Conservation (phyloP, 345 rosid genomes). For the Camelina hispida region DNA sequence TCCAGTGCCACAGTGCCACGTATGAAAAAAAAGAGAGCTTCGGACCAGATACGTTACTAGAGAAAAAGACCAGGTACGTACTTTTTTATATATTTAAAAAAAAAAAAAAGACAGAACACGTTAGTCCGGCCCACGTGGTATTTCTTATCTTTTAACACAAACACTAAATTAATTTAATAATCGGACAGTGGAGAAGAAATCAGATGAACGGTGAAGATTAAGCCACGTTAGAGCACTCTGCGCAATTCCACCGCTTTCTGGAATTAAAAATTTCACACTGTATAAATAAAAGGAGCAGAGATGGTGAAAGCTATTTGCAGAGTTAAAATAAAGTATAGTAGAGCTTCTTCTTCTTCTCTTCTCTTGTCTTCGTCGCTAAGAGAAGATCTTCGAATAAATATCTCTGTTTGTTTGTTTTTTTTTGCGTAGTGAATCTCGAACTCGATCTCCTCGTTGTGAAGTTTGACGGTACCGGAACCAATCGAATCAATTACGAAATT, state of each 20-base stretch:
- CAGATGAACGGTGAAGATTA: not conserved
- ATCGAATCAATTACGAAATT: not conserved
- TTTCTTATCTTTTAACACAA: constrained; percentile 9
- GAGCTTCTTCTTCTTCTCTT: not conserved
- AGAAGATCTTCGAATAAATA: not conserved
- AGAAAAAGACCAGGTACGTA: constrained; percentile 37
- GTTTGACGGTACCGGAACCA: not conserved
- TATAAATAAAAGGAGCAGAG: constrained; percentile 35
- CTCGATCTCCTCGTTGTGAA: not conserved
- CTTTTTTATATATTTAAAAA: not conserved
- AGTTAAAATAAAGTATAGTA: not conserved
- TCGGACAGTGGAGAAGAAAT: not conserved
- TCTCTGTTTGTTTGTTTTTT: not conserved
- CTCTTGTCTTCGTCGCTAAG: constrained; percentile 19
- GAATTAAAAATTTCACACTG: not conserved
- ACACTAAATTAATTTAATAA: not conserved
- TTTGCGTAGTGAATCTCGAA: not conserved
- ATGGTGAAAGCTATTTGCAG: not conserved
- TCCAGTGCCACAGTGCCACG: constrained; percentile 11
- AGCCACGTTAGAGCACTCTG: constrained; percentile 19
- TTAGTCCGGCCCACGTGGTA: constrained; percentile 29
- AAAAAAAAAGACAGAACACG: constrained; percentile 15
- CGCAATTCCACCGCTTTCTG: constrained; percentile 41
- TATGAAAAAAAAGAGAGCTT: constrained; percentile 1
- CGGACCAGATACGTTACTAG: constrained; percentile 34